Evolutionary conservation across 805 yeast species (phyloP), one percentile per base, ranked within the genome.

Genomic region (Pichia nakasei): DNA sequence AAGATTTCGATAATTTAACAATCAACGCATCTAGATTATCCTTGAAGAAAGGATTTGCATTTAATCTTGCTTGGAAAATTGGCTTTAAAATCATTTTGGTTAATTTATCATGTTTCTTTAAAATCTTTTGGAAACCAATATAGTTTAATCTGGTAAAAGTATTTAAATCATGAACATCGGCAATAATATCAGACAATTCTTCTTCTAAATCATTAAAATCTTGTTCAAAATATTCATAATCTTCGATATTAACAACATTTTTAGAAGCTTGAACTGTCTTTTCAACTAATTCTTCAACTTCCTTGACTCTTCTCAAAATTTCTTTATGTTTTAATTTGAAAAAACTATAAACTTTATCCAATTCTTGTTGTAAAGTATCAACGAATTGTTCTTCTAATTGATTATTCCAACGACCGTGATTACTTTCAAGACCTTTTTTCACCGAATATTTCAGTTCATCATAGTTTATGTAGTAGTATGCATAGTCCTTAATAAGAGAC

Each of bases 91-190:
- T 80, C 72, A 79, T 81, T 32, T 73, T 71, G 17, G 97, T 89
- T 51, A 77, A 76, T 65, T 93, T 93, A 66, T 93, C 98, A 64
- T 93, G 98, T 66, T 93, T 93, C 68, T 93, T 93, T 59, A 93
- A 77, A 54, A 93, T 93, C 65, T 93, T 93, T 64, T 87, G 96
- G 70, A 93, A 93, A 2, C 98, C 98, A 19, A 96, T 89, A 69
- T 93, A 93, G 65, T 93, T 93, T 59, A 93, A 75, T 49, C 95
- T 76, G 18, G 96, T 78, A 63, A 86, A 93, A 62, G 91, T 91
- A 52, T 96, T 96, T 57, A 93, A 74, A 63, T 93, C 98, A 59
- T 93, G 97, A 37, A 93, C 96, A 66, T 89, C 97, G 20, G 97
- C 96, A 64, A 93, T 89, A 54, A 93, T 81, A 55, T 89, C 96